Evolutionary conservation across 139 green algal genomes (phyloP), one percentile per base, ranked within the genome.

Genomic region (Axilococcus clingmanii): DNA sequence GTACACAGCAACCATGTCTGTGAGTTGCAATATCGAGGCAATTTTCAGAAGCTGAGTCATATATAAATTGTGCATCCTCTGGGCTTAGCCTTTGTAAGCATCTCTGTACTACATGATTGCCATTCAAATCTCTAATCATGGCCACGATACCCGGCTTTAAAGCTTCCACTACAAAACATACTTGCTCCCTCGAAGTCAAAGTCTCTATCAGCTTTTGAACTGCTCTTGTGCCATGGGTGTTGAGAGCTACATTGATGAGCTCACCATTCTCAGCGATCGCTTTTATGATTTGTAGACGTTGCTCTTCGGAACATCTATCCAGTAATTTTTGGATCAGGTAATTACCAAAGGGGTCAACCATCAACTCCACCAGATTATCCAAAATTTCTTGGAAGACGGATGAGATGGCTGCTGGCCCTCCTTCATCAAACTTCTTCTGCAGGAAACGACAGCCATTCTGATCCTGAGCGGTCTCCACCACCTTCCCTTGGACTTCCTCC

Each of bases 291-390:
- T 77, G 63, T 19, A 78, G 61, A 17, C 89, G 80, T 75, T 97
- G 90, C 54, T 88, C 77, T 62, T 95, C 83, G 14, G 58, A 85
- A 74, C 89, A 97, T 7, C 86, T 57, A 60, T 97, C 91, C 31
- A 97, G 72, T 60, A 97, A 74, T 78, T 99, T 97, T 74, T 99
- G 92, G 35, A 97, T 84, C 31, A 99, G 80, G 73, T 99, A 99
- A 67, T 99, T 99, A 55, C 92, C 92, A 50, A 99, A 99, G n/a
- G 91, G 87, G 62, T 99, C 92, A 53, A 83, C 78, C 92, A 99
- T 99, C 15, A 99, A 79, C 47, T 91, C 78, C 23, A 88, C 78
- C 7, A 91, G 76, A 54, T 91, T 72, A 33, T 76, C 78, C 61
- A 84, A 63, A 14, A 93, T 72, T 67, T 91, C 81, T 12, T 64